phyloP scores from a whole-genome alignment of 2,329 filamentous ascomycete genomes.

The Xylaria arbuscula region DNA sequence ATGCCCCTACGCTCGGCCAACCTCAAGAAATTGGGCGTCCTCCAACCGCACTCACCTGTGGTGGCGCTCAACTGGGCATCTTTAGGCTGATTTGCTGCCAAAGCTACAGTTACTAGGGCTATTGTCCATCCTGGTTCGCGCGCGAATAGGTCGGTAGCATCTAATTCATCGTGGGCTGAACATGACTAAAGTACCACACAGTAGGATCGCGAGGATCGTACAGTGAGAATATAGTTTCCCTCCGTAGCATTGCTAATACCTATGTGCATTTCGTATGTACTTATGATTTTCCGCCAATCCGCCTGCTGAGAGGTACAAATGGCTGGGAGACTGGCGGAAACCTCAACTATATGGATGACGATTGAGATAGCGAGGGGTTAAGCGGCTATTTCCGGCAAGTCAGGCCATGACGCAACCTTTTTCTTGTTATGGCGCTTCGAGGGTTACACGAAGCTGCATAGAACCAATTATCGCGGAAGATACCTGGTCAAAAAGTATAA shows the following conservation, averaged over 20 bases:
- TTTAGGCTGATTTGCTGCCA: neutral
- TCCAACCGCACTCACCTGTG: too few species aligned
- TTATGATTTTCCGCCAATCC: neutral
- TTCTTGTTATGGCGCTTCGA: too few species aligned
- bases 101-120: neutral
- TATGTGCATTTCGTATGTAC: neutral
- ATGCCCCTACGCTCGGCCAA: neutral
- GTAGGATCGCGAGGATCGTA: neutral
- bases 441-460: too few species aligned
- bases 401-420: too few species aligned
- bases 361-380: neutral
- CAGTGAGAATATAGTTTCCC: neutral
- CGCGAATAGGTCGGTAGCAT: neutral
- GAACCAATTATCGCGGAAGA: neutral
- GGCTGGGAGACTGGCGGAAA: too few species aligned
- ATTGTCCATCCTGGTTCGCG: neutral
- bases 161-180: neutral
- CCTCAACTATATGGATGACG: neutral
- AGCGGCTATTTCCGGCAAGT: too few species aligned
- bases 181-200: neutral
- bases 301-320: neutral
- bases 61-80: too few species aligned
- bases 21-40: neutral
- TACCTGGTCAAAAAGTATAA: neutral
- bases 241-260: neutral